Base-by-base conservation (phyloP, 805 yeast species). In the Tetrapisispora pingtungensis region DNA sequence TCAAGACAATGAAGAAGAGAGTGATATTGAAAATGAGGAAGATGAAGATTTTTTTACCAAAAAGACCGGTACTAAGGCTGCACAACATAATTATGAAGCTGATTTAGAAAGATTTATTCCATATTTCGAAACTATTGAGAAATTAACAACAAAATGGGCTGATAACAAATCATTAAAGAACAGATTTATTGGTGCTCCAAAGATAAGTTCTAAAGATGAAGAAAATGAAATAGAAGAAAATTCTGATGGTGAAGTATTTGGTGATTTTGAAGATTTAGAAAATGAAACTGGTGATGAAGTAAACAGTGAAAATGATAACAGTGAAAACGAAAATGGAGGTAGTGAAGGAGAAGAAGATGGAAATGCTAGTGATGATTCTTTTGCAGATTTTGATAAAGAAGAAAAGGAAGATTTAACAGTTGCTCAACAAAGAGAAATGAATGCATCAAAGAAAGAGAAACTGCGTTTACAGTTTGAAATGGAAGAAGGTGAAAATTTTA, bases 361-460 rank as follows among this genome's bases (percentile, higher is more conserved):
- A 14, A 64, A 53, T 3, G 68, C 59, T 7, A 67, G 65, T n/a
- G 71, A 62, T 28, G 61, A 57, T n/a, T 62, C 66, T 1, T 64
- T 64, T 46, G 57, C 66, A 8, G 67, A 67, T 32, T 70, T 69
- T 27, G 74, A 69, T 4, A 73, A 60, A 37, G 67, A 59, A 41
- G 69, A 61, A 31, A 63, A 62, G 33, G 56, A 61, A 24, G 69
- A 68, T 8, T 52, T 78, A 38, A 68, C 90, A 1, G 67, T 82
- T 31, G 94, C 82, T 46, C 80, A 84, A 58, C 81, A 79, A 61
- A 78, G 97, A 61, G 80, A 77, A 42, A 66, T 77, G 43, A 89
- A 89, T 57, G 95, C 97, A 1, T 78, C 81, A 49, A 88, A 84
- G 70, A 94, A 93, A 57, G 97, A 89, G 51, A 81, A 84, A 56